Percentiles rank a stretch among this genome's conserved stretches.
phyloP scores from a whole-genome alignment of 805 yeast genomes.

The Allodekkera sacchari region DNA sequence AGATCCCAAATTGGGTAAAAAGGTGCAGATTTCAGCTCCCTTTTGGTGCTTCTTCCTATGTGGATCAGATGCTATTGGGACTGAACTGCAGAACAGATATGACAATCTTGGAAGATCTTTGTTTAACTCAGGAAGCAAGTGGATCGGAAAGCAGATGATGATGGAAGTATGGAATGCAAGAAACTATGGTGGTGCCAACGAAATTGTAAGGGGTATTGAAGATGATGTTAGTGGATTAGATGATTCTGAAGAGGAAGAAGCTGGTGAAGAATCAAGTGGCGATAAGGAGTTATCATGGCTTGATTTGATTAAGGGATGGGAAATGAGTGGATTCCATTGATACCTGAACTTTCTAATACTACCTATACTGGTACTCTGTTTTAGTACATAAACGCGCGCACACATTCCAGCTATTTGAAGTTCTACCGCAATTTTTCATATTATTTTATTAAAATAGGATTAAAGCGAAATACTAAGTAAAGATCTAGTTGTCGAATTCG shows the following conservation, averaged over 20 bases:
- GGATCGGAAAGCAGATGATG: constrained; percentile 49
- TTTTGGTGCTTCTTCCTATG: constrained; percentile 43
- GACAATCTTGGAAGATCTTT: constrained; percentile 27
- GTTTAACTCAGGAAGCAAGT: constrained; percentile 31
- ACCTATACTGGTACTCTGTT: no score
- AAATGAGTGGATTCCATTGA: constrained; percentile 25
- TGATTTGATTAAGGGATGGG: constrained; percentile 51
- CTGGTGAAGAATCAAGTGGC: constrained; percentile 14
- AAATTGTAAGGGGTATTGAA: constrained; percentile 1
- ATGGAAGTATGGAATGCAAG: constrained; percentile 43
- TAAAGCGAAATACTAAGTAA: neutral
- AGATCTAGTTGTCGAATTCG: constrained; percentile 6
- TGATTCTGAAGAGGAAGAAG: constrained; percentile 3
- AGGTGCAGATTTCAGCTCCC: constrained; percentile 27
- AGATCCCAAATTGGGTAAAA: constrained; percentile 11
- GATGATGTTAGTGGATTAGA: neutral
- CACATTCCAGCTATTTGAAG: no score
- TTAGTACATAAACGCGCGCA: no score
- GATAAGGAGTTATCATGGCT: constrained; percentile 37
- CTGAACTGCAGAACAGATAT: constrained; percentile 23
- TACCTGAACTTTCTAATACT: no score
- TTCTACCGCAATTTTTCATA: no score
- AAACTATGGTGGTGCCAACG: constrained; percentile 13
- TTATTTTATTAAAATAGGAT: neutral
- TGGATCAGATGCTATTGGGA: constrained; percentile 31